Percentiles rank a stretch among this genome's conserved stretches.
These are phyloP conservation scores for Mycena crocata DNA, from an alignment of 768 basidiomycete species.

Conservation along the genomic window DNA sequence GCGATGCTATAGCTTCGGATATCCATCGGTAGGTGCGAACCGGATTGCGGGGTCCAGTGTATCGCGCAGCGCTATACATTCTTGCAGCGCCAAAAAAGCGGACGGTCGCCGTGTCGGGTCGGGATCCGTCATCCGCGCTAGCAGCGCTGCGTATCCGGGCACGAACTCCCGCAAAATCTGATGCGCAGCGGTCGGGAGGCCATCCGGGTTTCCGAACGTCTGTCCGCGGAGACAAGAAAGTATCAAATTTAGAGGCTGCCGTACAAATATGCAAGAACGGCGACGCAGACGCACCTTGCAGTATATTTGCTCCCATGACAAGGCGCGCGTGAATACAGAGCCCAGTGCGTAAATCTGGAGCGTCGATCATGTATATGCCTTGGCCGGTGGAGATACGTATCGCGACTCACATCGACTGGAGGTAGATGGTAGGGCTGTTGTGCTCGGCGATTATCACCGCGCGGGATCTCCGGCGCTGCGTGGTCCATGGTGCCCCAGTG, in stretches of 20 bases:
- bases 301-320: constrained; percentile 31
- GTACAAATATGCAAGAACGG: not conserved
- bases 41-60: constrained; percentile 3
- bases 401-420: constrained; percentile 27
- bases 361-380: not conserved
- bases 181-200: constrained; percentile 27
- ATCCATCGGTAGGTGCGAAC: constrained; percentile 25
- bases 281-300: constrained; percentile 25
- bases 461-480: constrained; percentile 30
- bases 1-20: not conserved
- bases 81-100: constrained; percentile 9
- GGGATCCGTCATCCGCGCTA: constrained; percentile 25
- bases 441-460: not conserved
- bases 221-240: constrained; percentile 9
- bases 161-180: constrained; percentile 19
- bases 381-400: not conserved
- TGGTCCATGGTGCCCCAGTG: constrained; percentile 30
- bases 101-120: constrained; percentile 25
- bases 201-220: constrained; percentile 32
- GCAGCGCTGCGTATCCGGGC: constrained; percentile 22
- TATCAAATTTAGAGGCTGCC: not conserved
- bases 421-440: constrained; percentile 24
- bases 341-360: constrained; percentile 28
- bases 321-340: constrained; percentile 27
- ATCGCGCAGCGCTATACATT: constrained; percentile 12